A percentile compares a stretch with the other conserved stretches of the same genome.
phyloP scores from a whole-genome alignment of 2,329 filamentous ascomycete species.

The Neodidymelliopsis sp. region DNA sequence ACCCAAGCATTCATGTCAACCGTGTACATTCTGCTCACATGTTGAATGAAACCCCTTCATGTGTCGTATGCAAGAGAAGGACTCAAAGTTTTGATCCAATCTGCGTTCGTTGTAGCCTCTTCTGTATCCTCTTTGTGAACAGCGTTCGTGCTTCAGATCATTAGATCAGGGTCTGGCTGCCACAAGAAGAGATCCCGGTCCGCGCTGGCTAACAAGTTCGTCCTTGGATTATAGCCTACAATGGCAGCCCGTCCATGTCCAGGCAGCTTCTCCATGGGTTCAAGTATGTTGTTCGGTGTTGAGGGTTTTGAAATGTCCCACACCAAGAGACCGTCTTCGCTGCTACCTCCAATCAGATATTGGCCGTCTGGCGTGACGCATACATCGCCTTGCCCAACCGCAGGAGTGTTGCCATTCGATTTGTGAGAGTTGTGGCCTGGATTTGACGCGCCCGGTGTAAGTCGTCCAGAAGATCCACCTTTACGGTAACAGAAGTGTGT shows the following conservation, averaged over 20 bases:
- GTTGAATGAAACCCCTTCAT: too few species aligned
- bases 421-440: conserved; percentile 61
- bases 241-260: conserved; percentile 71
- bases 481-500: conserved; percentile 72
- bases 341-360: conserved; percentile 83
- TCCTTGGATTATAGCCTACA: conserved; percentile 87
- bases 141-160: conserved; percentile 33
- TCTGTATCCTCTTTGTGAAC: background rate
- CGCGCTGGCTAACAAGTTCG: conserved; percentile 89
- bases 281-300: conserved; percentile 65
- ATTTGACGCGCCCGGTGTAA: conserved; percentile 52
- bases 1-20: too few species aligned
- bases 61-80: too few species aligned
- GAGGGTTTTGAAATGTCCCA: conserved; percentile 75
- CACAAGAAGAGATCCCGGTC: conserved; percentile 74
- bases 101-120: too few species aligned
- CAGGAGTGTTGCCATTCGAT: conserved; percentile 36
- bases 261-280: conserved; percentile 69
- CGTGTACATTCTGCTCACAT: too few species aligned
- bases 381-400: conserved; percentile 72
- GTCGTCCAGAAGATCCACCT: conserved; percentile 53
- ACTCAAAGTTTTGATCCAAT: too few species aligned
- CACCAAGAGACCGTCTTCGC: conserved; percentile 74
- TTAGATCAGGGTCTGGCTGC: conserved; percentile 56
- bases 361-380: conserved; percentile 90